Percentiles rank a stretch among this genome's conserved stretches.
These are phyloP conservation scores for Triangularia setosa DNA, from an alignment of 2,329 filamentous ascomycete species.

Conservation along the genomic window DNA sequence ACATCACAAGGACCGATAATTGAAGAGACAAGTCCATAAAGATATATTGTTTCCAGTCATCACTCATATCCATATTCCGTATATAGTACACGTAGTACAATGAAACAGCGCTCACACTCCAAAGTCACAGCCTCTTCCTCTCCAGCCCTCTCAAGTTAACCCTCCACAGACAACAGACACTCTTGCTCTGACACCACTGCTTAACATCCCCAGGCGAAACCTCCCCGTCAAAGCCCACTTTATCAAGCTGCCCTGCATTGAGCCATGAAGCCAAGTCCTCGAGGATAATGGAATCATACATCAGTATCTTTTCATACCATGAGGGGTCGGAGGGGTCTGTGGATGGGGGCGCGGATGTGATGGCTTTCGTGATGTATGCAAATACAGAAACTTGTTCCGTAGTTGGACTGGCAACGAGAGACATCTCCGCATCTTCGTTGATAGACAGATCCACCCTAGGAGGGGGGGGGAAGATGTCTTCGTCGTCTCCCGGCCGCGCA, in stretches of 20 bases:
- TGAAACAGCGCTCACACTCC: background rate
- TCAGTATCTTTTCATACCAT: slow-evolving; percentile 89
- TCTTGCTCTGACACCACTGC: slow-evolving; percentile 84
- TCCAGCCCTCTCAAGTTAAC: slow-evolving; percentile 50
- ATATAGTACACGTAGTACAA: background rate
- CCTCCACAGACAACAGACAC: slow-evolving; percentile 77
- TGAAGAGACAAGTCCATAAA: background rate
- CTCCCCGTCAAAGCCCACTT: slow-evolving; percentile 62
- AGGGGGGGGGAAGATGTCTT: background rate
- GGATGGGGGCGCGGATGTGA: slow-evolving; percentile 48
- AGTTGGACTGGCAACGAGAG: slow-evolving; percentile 36
- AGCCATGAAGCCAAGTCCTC: slow-evolving; percentile 84
- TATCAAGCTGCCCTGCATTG: slow-evolving; percentile 64
- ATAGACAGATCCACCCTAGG: slow-evolving; percentile 38
- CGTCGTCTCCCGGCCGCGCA: slow-evolving; percentile 12
- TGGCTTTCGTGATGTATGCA: slow-evolving; percentile 50
- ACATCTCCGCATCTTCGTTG: slow-evolving; percentile 42
- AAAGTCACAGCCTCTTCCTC: slow-evolving; percentile 45
- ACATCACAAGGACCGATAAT: background rate
- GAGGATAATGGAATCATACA: slow-evolving; percentile 86
- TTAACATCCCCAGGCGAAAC: slow-evolving; percentile 65
- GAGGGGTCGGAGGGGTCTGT: slow-evolving; percentile 52
- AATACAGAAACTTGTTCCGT: slow-evolving; percentile 46
- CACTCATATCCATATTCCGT: background rate
- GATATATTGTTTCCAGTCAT: background rate